A percentile compares a stretch with the other conserved stretches of the same genome.
Evolutionary conservation across 805 yeast genomes (phyloP).

Genomic region (Candida maltosa): DNA sequence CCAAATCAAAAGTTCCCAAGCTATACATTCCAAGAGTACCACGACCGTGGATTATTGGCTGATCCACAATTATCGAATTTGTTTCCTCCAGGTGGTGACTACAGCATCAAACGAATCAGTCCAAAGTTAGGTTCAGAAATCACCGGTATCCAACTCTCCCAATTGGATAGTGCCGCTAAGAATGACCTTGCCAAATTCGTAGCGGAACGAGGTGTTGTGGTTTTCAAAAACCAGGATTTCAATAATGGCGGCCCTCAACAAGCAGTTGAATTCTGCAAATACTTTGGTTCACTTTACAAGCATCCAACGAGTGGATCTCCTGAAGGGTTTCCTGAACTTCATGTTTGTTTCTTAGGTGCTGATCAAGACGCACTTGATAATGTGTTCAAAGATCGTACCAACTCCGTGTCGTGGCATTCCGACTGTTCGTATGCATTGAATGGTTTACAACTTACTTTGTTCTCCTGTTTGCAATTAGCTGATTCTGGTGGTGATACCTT

Average conservation of each 20-base stretch:
- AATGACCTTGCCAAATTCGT: slow-evolving; percentile 30
- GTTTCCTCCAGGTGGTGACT: slow-evolving; percentile 14
- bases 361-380: slow-evolving; percentile 25
- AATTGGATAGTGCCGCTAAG: slow-evolving; percentile 21
- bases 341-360: slow-evolving; percentile 31
- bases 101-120: slow-evolving; percentile 18
- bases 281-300: slow-evolving; percentile 18
- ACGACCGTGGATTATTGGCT: slow-evolving; percentile 27
- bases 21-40: slow-evolving; percentile 21
- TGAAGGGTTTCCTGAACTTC: slow-evolving; percentile 28
- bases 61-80: slow-evolving; percentile 18
- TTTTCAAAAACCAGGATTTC: slow-evolving; percentile 31
- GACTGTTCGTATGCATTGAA: slow-evolving; percentile 35
- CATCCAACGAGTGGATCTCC: slow-evolving; percentile 23
- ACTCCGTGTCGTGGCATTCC: slow-evolving; percentile 34
- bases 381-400: slow-evolving; percentile 23
- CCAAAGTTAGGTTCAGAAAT: slow-evolving; percentile 33
- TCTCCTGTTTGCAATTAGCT: slow-evolving; percentile 33
- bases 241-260: slow-evolving; percentile 39
- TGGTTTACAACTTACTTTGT: slow-evolving; percentile 32
- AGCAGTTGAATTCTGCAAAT: slow-evolving; percentile 22
- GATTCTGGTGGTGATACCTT: slow-evolving; percentile 36
- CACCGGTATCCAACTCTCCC: slow-evolving; percentile 26
- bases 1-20: slow-evolving; percentile 27
- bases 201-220: slow-evolving; percentile 33